Conservation (phyloP, 768 basidiomycete species). For the Mycena sanguinolenta region DNA sequence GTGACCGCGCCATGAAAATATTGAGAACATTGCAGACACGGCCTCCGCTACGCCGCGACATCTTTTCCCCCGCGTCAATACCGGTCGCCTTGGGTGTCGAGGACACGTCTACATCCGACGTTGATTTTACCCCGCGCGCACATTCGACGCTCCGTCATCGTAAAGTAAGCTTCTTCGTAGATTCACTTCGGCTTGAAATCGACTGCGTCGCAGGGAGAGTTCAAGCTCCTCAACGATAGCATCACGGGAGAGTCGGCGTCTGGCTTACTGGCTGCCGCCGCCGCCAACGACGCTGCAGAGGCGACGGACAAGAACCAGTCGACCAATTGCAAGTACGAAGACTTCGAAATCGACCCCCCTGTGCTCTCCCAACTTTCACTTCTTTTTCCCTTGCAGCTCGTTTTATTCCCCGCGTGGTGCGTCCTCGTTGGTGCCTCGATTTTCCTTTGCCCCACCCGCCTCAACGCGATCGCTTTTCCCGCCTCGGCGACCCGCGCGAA, state of each 20-base stretch:
- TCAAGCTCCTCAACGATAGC: constrained; percentile 20
- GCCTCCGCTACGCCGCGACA: constrained; percentile 25
- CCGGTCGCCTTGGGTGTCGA: constrained; percentile 1
- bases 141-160: constrained; percentile 32
- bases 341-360: background rate
- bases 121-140: constrained; percentile 18
- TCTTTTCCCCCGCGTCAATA: constrained; percentile 23
- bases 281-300: too few relatives aligned
- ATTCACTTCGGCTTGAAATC: background rate
- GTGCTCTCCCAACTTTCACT: constrained; percentile 11
- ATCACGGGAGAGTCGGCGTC: constrained; percentile 17
- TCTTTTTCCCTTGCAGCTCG: constrained; percentile 27
- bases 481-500: background rate
- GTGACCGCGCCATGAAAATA: background rate
- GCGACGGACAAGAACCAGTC: too few relatives aligned
- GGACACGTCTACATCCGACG: background rate
- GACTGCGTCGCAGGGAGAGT: constrained; percentile 1
- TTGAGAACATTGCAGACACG: constrained; percentile 7
- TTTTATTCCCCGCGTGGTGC: constrained; percentile 30
- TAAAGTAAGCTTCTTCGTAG: constrained; percentile 14
- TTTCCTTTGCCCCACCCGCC: constrained; percentile 19
- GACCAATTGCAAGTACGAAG: too few relatives aligned
- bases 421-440: constrained; percentile 29
- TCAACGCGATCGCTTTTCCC: constrained; percentile 28
- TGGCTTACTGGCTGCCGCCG: background rate